A percentile compares a stretch with the other conserved stretches of the same genome.
Conservation (phyloP, 192 early-diverging fungal genomes). For the Backusella circina region DNA sequence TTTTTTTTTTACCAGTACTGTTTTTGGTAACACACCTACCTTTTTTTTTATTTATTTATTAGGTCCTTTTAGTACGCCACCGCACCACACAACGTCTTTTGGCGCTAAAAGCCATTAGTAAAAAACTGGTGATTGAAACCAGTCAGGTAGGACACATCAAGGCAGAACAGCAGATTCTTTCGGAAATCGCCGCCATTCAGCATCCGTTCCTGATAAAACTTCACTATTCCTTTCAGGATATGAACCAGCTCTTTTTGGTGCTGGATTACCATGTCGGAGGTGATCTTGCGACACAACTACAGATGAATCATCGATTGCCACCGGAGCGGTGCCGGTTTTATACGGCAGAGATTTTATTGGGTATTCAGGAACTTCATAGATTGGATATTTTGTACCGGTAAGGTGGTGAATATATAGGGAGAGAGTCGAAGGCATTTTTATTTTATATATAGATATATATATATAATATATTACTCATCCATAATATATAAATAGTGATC, state of each 20-base stretch:
- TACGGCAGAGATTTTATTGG: constrained; percentile 81
- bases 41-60: too few species aligned
- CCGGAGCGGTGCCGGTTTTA: constrained; percentile 83
- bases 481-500: too few species aligned
- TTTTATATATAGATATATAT: too few species aligned
- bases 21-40: constrained; percentile 16
- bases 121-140: constrained; percentile 59
- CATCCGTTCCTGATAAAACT: constrained; percentile 93
- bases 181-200: constrained; percentile 44
- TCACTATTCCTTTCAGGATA: constrained; percentile 87
- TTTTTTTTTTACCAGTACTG: too few species aligned
- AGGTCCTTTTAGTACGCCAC: constrained; percentile 15
- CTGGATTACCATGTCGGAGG: constrained; percentile 90
- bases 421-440: too few species aligned
- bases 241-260: constrained; percentile 81
- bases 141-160: constrained; percentile 78
- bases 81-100: constrained; percentile 22
- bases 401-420: neutral
- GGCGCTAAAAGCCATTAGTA: constrained; percentile 53
- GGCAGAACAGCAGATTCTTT: constrained; percentile 81
- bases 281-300: constrained; percentile 86
- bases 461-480: too few species aligned
- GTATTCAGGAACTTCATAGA: constrained; percentile 81
- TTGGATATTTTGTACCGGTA: constrained; percentile 81
- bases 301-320: constrained; percentile 45